These are phyloP conservation scores for Rhynchosporium graminicola DNA, from an alignment of 2,329 filamentous ascomycete species.

Conservation along the genomic window DNA sequence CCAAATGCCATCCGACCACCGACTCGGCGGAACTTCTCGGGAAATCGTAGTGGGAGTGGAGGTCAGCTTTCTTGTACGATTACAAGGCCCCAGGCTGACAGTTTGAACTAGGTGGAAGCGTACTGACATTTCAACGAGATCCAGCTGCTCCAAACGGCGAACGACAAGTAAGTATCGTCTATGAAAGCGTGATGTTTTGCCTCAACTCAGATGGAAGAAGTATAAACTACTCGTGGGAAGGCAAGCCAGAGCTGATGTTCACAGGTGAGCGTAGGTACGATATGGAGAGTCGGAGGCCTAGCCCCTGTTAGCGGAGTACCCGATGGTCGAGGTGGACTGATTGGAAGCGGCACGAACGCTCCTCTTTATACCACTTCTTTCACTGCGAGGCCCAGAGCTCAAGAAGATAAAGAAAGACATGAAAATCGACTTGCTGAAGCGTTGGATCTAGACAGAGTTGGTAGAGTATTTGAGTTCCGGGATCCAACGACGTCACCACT, in stretches of 20 bases:
- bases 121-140: constrained; percentile 38
- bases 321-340: constrained; percentile 62
- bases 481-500: constrained; percentile 33
- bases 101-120: constrained; percentile 32
- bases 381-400: constrained; percentile 45
- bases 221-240: not conserved
- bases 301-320: constrained; percentile 59
- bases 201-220: not conserved
- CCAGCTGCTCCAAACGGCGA: constrained; percentile 33
- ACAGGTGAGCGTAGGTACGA: constrained; percentile 64
- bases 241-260: constrained; percentile 18
- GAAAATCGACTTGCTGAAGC: constrained; percentile 76
- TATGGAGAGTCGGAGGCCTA: constrained; percentile 78
- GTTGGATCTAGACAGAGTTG: constrained; percentile 72
- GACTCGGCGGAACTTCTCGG: constrained; percentile 29
- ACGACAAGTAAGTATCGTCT: constrained; percentile 35
- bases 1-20: constrained; percentile 23
- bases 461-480: constrained; percentile 62
- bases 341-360: constrained; percentile 73
- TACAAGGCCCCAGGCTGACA: not conserved
- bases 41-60: constrained; percentile 35
- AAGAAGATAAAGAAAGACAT: constrained; percentile 68
- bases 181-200: not conserved
- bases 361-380: constrained; percentile 61
- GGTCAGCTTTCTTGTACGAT: constrained; percentile 15